phyloP scores from a whole-genome alignment of 164 flowering plant genomes.

The Santalum album region DNA sequence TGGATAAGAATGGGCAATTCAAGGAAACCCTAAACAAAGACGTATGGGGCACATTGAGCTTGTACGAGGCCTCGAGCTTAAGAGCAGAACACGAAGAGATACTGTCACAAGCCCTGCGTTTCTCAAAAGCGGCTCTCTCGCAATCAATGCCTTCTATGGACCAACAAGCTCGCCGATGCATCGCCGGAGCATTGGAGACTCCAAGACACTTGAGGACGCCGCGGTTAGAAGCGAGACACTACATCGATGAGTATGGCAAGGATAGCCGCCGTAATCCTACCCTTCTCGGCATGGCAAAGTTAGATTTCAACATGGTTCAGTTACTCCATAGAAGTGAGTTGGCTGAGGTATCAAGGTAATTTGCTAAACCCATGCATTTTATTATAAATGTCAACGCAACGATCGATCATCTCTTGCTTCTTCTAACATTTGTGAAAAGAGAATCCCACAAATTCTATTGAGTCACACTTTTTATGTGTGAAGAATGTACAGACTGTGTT shows the following conservation, averaged over 20 bases:
- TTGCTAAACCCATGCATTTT: too few species aligned
- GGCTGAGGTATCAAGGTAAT: conserved; percentile 19
- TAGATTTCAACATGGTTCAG: conserved; percentile 24
- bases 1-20: conserved; percentile 12
- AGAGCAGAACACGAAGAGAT: conserved; percentile 12
- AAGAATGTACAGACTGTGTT: too few species aligned
- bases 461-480: too few species aligned
- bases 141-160: not conserved
- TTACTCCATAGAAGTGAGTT: conserved; percentile 18
- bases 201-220: conserved; percentile 23
- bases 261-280: not conserved
- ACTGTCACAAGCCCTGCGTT: conserved; percentile 17
- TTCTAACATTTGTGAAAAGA: too few species aligned
- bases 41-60: conserved; percentile 19
- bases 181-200: conserved; percentile 13
- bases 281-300: conserved; percentile 19
- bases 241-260: conserved; percentile 12
- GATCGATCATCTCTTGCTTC: too few species aligned
- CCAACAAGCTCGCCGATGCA: not conserved
- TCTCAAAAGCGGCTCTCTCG: conserved; percentile 11
- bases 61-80: conserved; percentile 24
- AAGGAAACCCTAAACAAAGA: conserved; percentile 14
- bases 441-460: too few species aligned
- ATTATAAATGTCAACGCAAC: too few species aligned
- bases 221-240: conserved; percentile 22